Base-by-base conservation (phyloP, 257 asterid genomes). In the Prunella vulgaris region DNA sequence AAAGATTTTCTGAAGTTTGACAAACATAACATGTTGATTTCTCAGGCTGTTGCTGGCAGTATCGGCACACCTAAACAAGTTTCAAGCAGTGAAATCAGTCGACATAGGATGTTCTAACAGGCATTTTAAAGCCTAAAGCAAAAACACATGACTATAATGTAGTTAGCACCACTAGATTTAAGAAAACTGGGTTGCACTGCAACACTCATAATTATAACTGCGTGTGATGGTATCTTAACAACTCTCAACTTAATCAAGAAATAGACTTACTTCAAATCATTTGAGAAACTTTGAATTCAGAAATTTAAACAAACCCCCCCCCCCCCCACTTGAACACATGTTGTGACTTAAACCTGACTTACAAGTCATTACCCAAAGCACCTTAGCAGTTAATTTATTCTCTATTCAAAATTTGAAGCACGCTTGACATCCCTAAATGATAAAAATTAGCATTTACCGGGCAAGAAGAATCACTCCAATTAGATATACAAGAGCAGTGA, bases 381-480 rank as follows among this genome's bases (percentile, higher is more conserved):
- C 32, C 68, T 64, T 12, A 20, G 33, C 59, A 35, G 59, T 42
- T 54, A 61, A 24, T 14, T 22, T 44, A 17, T 54, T 69, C 54
- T 46, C 27, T 24, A 42, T 9, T 17, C 7, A 28, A 32, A 33
- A 8, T 8, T 10, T 8, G 28, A 22, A 48, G 30, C 66, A 69
- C 38, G 32, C 65, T 56, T n/a, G 17, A 53, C 33, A 70, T 5
- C 49, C 69, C 33, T 72, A 58, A 15, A 32, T 18, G 64, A 60
- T 25, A 54, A 64, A 7, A 32, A 60, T 77, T 72, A 69, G 72
- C 33, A 83, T 92, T 71, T 72, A 91, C 97, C 77, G 99, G 99
- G 79, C 99, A 94, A 73, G 99, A 94, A 69, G 99, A 91, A 85
- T 94, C 99, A 21, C 93, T 83, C 99, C 99, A 94, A 79, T 88